Evolutionary conservation across 208 protist species (phyloP), one percentile per base, ranked within the genome.

Genomic region (Trypanosoma platydactyli): DNA sequence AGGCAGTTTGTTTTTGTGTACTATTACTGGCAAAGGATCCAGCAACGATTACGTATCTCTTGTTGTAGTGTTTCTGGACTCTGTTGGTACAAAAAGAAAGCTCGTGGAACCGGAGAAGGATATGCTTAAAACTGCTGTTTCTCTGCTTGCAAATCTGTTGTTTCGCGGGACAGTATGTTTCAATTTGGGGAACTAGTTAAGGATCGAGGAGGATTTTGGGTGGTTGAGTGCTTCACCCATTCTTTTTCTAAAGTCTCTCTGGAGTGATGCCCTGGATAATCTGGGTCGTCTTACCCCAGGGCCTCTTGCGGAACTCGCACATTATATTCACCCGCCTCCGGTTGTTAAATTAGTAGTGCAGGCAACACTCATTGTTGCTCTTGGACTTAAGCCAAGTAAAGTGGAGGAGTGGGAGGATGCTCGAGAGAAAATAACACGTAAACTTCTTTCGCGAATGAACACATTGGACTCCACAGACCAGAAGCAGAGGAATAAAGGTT

Each of bases 231-330:
- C 27, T 15, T 62, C 63, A 15, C 52, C 70, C 12, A 63, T 86
- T 38, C 16, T 58, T 12, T 89, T 89, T 71, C 52, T 86, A 0
- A 89, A 89, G 46, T 70, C 44, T 15, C 29, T 86, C 13, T 86
- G 80, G 83, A n/a, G 48, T 18, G 61, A 86, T 29, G 58, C 71
- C n/a, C 16, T 67, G 6, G 38, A 68, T 16, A 48, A 64, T 27
- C 48, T 89, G 1, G 30, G 45, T 46, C 46, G 71, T 42, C 84
- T 89, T 60, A 85, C 72, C 9, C 48, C 73, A 13, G 69, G 79
- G 40, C 77, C 86, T 58, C 62, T 89, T 15, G 63, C 80, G 6
- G 83, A 89, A 53, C 62, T 89, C 52, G 73, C 77, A 44, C 77
- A 74, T 27, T 89, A 89, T 63, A 40, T 79, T 29, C 71, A 80